Conservation (phyloP, 2,329 filamentous ascomycete species). For the Fusarium cyanostomum region DNA sequence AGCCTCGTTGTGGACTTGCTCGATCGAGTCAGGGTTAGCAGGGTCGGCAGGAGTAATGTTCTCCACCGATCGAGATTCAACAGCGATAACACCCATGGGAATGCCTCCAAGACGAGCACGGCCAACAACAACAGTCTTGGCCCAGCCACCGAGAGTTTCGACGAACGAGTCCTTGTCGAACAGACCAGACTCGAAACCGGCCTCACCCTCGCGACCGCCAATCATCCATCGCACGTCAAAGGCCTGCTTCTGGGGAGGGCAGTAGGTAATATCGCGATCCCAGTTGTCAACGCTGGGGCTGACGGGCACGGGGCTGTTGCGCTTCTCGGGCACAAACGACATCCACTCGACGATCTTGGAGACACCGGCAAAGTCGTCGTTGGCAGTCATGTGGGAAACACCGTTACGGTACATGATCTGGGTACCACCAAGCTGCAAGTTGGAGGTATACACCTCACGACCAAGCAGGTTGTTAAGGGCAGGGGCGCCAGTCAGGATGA, state of each 20-base stretch:
- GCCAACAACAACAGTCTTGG: slow-evolving; percentile 93
- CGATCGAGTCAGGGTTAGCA: slow-evolving; percentile 97
- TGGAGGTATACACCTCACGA: slow-evolving; percentile 98
- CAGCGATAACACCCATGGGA: slow-evolving; percentile 96
- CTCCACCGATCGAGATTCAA: slow-evolving; percentile 95
- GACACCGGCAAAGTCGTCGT: slow-evolving; percentile 97
- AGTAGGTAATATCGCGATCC: slow-evolving; percentile 92
- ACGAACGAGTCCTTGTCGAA: slow-evolving; percentile 98
- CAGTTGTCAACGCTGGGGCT: slow-evolving; percentile 84
- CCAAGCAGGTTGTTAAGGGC: slow-evolving; percentile 98
- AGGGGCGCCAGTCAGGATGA: slow-evolving; percentile 96
- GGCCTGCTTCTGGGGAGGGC: slow-evolving; percentile 80
- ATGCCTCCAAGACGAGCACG: slow-evolving; percentile 97
- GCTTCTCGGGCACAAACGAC: slow-evolving; percentile 96
- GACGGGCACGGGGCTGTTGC: slow-evolving; percentile 91
- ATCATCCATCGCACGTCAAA: slow-evolving; percentile 98
- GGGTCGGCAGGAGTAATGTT: slow-evolving; percentile 97
- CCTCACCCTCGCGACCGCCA: slow-evolving; percentile 82
- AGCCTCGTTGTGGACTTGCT: slow-evolving; percentile 93
- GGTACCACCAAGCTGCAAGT: slow-evolving; percentile 98
- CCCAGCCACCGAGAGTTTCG: slow-evolving; percentile 96
- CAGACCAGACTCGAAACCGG: slow-evolving; percentile 81
- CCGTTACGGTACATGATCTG: slow-evolving; percentile 99
- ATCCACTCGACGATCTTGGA: slow-evolving; percentile 99
- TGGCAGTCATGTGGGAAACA: slow-evolving; percentile 98